A percentile compares a stretch with the other conserved stretches of the same genome.
Evolutionary conservation across 108 stramenopile genomes (phyloP).

Genomic region (Pseudonitzschia multiseries): DNA sequence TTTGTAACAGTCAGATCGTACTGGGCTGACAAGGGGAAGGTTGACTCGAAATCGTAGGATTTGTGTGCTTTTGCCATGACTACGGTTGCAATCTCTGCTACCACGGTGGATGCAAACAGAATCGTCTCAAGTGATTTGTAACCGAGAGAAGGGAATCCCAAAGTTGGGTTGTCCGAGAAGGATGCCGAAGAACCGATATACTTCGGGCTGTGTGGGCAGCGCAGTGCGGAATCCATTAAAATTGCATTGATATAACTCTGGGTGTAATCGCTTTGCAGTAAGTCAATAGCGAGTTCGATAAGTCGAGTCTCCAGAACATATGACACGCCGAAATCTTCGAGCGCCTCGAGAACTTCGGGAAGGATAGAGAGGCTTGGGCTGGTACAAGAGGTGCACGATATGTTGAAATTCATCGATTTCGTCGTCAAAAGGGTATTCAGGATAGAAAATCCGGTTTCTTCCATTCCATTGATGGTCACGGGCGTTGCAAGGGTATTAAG

Average conservation of each 20-base stretch:
- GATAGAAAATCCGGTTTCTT: constrained; percentile 37
- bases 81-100: constrained; percentile 19
- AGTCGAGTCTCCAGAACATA: constrained; percentile 47
- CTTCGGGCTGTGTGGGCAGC: constrained; percentile 56
- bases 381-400: constrained; percentile 59
- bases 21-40: constrained; percentile 25
- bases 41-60: constrained; percentile 17
- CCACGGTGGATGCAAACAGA: constrained; percentile 19
- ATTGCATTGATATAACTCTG: constrained; percentile 43
- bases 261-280: constrained; percentile 44
- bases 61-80: constrained; percentile 32
- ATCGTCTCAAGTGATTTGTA: constrained; percentile 31
- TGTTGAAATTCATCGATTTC: constrained; percentile 43
- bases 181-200: constrained; percentile 25
- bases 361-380: constrained; percentile 49
- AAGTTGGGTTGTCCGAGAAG: constrained; percentile 5
- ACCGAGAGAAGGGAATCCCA: constrained; percentile 13
- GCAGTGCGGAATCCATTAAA: constrained; percentile 42
- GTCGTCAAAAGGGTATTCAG: constrained; percentile 34
- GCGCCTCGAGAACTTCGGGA: constrained; percentile 40
- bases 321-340: constrained; percentile 43
- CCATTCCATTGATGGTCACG: constrained; percentile 27
- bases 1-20: constrained; percentile 29
- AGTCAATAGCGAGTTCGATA: constrained; percentile 26
- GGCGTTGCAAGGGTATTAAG: constrained; percentile 52